A percentile compares a stretch with the other conserved stretches of the same genome.
These are phyloP conservation scores for Exidia glandulosa DNA, from an alignment of 768 basidiomycete genomes.

Conservation along the genomic window DNA sequence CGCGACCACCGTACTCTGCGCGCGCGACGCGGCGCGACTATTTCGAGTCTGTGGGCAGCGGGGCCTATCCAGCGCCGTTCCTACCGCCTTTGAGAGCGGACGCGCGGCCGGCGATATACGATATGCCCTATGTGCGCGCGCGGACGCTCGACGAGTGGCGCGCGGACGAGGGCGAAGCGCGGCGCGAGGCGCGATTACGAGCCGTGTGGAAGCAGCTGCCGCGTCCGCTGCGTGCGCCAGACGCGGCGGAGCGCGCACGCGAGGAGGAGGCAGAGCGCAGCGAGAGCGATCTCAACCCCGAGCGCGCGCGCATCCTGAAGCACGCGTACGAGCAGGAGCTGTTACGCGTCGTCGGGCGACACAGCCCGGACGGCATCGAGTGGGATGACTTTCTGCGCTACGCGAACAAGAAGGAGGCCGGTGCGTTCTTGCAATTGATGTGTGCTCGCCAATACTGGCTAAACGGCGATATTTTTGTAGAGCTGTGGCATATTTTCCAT, in stretches of 20 bases:
- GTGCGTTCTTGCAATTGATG: slow-evolving; percentile 30
- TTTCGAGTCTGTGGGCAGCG: neutral
- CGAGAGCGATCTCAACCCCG: slow-evolving; percentile 17
- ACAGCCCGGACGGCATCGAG: slow-evolving; percentile 31
- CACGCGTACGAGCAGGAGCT: slow-evolving; percentile 73
- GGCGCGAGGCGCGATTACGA: slow-evolving; percentile 47
- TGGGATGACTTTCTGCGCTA: slow-evolving; percentile 70
- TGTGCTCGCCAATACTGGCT: slow-evolving; percentile 8
- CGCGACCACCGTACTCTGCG: neutral
- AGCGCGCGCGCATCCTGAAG: slow-evolving; percentile 50
- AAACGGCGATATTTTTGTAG: slow-evolving; percentile 39
- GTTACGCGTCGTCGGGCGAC: slow-evolving; percentile 33
- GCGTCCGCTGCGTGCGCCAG: slow-evolving; percentile 15
- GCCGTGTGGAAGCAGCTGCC: slow-evolving; percentile 55
- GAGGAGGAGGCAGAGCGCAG: slow-evolving; percentile 5
- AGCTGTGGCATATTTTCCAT: slow-evolving; percentile 87
- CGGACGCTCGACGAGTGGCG: slow-evolving; percentile 54
- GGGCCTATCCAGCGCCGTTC: neutral
- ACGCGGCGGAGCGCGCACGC: slow-evolving; percentile 12
- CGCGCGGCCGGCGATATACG: neutral
- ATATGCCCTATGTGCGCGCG: slow-evolving; percentile 4
- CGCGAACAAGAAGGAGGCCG: slow-evolving; percentile 70
- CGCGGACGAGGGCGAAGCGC: slow-evolving; percentile 48
- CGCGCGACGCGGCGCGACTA: neutral
- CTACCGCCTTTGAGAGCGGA: neutral